These are phyloP conservation scores for Nakaseomyces uthaithaninus DNA, from an alignment of 1,139 yeast genomes.

Conservation along the genomic window DNA sequence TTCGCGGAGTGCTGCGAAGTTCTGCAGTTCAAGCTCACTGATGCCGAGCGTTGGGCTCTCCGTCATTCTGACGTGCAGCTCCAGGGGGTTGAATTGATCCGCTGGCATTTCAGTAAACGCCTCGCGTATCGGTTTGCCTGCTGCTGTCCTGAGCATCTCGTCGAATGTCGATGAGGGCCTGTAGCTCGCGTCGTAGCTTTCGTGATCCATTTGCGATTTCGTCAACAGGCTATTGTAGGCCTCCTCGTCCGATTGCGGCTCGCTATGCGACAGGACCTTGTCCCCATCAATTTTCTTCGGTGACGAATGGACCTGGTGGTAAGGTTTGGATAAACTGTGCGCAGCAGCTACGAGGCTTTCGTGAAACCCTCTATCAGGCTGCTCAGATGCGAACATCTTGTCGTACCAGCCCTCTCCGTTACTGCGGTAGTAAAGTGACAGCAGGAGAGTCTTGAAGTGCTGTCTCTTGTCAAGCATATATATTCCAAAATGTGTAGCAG, in stretches of 20 bases:
- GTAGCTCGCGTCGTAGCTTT: not conserved
- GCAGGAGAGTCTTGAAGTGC: conserved; percentile 43
- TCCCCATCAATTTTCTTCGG: not conserved
- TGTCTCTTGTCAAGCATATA: conserved; percentile 43
- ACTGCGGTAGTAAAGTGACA: conserved; percentile 49
- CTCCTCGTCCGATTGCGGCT: not conserved
- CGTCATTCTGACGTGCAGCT: not conserved
- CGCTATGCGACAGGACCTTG: not conserved
- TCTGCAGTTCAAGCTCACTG: not conserved
- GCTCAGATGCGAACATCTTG: conserved; percentile 47
- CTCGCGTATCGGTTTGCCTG: not conserved
- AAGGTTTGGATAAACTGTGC: conserved; percentile 41
- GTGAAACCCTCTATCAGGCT: conserved; percentile 58
- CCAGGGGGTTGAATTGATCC: not conserved
- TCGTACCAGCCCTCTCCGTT: conserved; percentile 50
- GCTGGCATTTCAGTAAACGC: not conserved
- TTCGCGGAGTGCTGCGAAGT: not conserved
- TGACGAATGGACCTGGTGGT: conserved; percentile 43
- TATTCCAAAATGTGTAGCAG: conserved; percentile 56
- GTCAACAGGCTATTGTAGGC: not conserved
- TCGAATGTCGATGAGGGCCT: not conserved
- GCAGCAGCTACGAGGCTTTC: conserved; percentile 60
- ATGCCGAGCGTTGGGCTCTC: not conserved
- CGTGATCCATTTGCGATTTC: not conserved
- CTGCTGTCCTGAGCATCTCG: not conserved